Evolutionary conservation across 2,329 filamentous ascomycete species (phyloP), one percentile per base, ranked within the genome.

Genomic region (Atkinsonella hypoxylon): DNA sequence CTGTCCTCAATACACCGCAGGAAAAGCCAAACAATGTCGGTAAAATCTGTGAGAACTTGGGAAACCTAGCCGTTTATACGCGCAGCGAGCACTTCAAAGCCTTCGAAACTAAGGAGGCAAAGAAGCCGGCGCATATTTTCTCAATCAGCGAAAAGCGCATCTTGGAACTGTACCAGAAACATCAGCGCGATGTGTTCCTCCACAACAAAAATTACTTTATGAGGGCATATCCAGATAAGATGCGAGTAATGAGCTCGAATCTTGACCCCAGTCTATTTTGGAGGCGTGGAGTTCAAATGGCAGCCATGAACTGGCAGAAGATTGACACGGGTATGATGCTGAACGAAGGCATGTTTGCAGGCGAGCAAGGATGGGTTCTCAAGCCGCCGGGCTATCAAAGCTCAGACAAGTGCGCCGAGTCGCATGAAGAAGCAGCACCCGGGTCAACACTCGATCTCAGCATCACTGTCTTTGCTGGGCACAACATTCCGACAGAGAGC

Each of bases 261-360:
- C 93, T 93, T 40, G 90, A 97, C 60, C 93, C 93, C 1, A 83
- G 89, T 55, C 82, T 82, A 42, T 94, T 89, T 64, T 98, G 93
- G 93, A 82, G 89, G 47, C 83, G 87, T 49, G 93, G 93, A 30
- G 90, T 96, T 18, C 93, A 98, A 67, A 97, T 98, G 91, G 90
- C 89, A 5, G 91, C 93, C 17, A 78, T 97, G 66, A 98, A 98
- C 65, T 97, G 93, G 91, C 93, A 98, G 67, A 91, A 85, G 2
- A 85, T 90, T 58, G 91, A 97, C 63, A 81, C 93, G 51, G 87
- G 88, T 42, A 94, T 96, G 79, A 94, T 97, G 74, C 79, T 98
- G 63, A 97, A 97, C 62, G 86, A 95, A 61, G 93, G 87, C 63
- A 97, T 98, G 93, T 98, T 97, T 64, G 87, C 89, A 36, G 87